Base-by-base conservation (phyloP, 1,284 basidiomycete species). In the Trichosporon faecale region DNA sequence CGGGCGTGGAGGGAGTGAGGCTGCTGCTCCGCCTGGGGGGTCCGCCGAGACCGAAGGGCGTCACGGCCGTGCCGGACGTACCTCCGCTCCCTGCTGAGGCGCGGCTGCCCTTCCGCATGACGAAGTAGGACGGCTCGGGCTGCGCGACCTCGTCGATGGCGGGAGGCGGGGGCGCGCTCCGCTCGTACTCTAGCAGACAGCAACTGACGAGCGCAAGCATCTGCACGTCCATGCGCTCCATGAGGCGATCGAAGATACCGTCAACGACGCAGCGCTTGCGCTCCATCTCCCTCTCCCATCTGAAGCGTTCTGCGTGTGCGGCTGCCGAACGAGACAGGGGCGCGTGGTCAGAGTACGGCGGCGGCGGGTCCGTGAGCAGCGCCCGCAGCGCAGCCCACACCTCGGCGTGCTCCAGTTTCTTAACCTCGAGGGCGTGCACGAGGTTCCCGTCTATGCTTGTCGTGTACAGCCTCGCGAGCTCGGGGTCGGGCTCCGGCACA, bases 191-290 rank as follows among this genome's bases (percentile, higher is more conserved):
- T 2, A 93, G 84, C 3, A 94, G 83, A 21, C 93, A 80, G 63
- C 89, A 86, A 0, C 91, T 87, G 0, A 94, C 77, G 85, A 95
- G 90, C 0, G 91, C 91, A 3, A 95, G 85, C 85, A 93, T 90
- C 76, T 95, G 92, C 0, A 94, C 81, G 77, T 95, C 92, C 74
- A 88, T 91, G 33, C 85, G 85, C 27, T 85, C 85, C 6, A 88
- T 86, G 37, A 93, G 85, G 71, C 91, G 87, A 1, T 82, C 76
- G 73, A 93, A 90, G 70, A 91, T 94, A 70, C 55, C 68, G 69
- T 83, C 78, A 8, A 83, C 68, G 2, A 84, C 68, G 11, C 76
- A 68, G 29, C 76, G 75, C 64, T 79, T 78, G 21, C 79, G 69
- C 29, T 75, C 78, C 69, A 81, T 77, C 9, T 76, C 75, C n/a